These are phyloP conservation scores for Boechera retrofracta DNA, from an alignment of 345 rosid genomes.

Conservation along the genomic window DNA sequence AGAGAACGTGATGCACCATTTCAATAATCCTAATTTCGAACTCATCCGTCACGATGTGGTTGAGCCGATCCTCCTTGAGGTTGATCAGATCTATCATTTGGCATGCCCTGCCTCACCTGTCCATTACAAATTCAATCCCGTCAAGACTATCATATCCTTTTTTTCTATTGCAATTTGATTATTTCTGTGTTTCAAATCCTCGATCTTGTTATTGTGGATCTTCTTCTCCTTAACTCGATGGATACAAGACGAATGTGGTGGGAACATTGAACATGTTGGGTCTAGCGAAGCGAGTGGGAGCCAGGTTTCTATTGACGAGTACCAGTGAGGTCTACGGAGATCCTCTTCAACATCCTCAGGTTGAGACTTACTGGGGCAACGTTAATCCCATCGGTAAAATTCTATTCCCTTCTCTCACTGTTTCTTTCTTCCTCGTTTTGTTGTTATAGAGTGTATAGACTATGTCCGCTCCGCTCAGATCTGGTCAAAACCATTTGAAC, in stretches of 20 bases:
- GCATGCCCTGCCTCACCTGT: slow-evolving; percentile 99
- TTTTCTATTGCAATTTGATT: too few relatives aligned
- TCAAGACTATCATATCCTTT: slow-evolving; percentile 89
- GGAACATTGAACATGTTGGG: slow-evolving; percentile 98
- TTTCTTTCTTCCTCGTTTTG: neutral
- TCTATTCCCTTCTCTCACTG: neutral
- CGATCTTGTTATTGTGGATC: neutral
- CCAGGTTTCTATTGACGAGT: slow-evolving; percentile 86
- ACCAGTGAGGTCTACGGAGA: slow-evolving; percentile 99
- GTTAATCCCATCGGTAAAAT: slow-evolving; percentile 92
- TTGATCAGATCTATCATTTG: slow-evolving; percentile 99
- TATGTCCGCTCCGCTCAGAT: neutral
- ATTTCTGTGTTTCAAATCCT: too few relatives aligned
- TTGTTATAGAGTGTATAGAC: neutral
- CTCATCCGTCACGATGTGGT: slow-evolving; percentile 95
- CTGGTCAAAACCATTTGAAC: slow-evolving; percentile 22
- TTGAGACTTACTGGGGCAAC: slow-evolving; percentile 99
- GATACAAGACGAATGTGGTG: slow-evolving; percentile 89
- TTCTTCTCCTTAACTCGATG: slow-evolving; percentile 38
- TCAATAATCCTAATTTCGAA: slow-evolving; percentile 91
- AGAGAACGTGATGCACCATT: slow-evolving; percentile 98
- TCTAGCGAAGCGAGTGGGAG: slow-evolving; percentile 93
- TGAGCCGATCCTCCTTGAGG: slow-evolving; percentile 86
- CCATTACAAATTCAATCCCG: slow-evolving; percentile 96
- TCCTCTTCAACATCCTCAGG: slow-evolving; percentile 98